Evolutionary conservation across 345 rosid species (phyloP), one percentile per base, ranked within the genome.

Genomic region (Conringia planisiliqua): DNA sequence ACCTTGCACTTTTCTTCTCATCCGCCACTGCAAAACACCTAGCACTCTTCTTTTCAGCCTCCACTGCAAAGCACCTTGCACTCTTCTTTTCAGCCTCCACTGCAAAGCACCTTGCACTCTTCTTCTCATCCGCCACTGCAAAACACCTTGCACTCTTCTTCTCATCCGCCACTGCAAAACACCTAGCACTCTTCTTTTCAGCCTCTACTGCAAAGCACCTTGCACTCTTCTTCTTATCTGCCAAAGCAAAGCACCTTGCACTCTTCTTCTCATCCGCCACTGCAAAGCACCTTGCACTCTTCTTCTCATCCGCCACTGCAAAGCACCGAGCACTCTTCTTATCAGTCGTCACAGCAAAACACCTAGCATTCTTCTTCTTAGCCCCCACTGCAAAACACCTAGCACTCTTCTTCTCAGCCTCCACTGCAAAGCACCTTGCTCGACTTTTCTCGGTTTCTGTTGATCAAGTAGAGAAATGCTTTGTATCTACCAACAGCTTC

Each of bases 401-500:
- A 3, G n/a, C 14, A 39, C 1, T 39, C 1, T 39, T 3, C 1
- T 39, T 39, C 6, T 39, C 6, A 39, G 5, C 5, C 2, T 1
- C 44, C 0, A 12, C n/a, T 0, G 44, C n/a, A 12, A 22, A 22
- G 24, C 44, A 39, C 6, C 44, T 39, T 9, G 6, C 5, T 46
- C 11, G 92, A 88, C 10, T 36, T 86, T 82, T 95, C 91, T 70
- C 52, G 12, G 85, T 88, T 95, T 79, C 84, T 81, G 82, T 85
- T 86, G 68, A 92, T 95, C 76, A 92, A 79, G 73, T 92, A 83
- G 60, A 95, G 82, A 82, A 95, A 95, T 5, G 98, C 99, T 84
- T 86, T 92, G 63, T 95, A 92, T 80, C 99, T 86, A 74, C 89
- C 89, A 71, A 87, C 88, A 32, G 94, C 96, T 81, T 79, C 96